Evolutionary conservation across 2,329 filamentous ascomycete species (phyloP).

Genomic region (Arthrobotrys iridis): DNA sequence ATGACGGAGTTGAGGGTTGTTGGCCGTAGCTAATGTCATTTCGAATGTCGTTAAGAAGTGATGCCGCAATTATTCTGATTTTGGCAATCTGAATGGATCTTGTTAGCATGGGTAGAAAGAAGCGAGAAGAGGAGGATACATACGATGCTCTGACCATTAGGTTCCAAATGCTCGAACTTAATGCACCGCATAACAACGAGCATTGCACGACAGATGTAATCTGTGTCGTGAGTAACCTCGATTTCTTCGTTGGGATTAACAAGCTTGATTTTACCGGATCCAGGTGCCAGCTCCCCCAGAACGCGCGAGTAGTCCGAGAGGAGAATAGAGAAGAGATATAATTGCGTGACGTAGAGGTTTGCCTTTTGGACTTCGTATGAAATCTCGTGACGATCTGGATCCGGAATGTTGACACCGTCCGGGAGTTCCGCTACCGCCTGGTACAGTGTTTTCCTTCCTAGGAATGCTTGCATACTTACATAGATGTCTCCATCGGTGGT

Average conservation of each 20-base stretch:
- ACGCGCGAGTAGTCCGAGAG: conserved; percentile 51
- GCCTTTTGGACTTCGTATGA: conserved; percentile 53
- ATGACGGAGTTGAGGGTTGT: conserved; percentile 48
- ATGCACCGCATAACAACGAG: conserved; percentile 51
- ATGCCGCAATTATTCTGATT: conserved; percentile 52
- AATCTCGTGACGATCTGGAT: conserved; percentile 48
- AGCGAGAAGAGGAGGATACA: not conserved
- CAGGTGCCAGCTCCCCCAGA: conserved; percentile 27
- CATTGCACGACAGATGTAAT: conserved; percentile 53
- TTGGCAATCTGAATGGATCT: conserved; percentile 36
- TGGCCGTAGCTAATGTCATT: conserved; percentile 52
- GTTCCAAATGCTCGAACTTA: conserved; percentile 51
- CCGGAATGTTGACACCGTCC: conserved; percentile 51
- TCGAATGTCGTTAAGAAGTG: conserved; percentile 48
- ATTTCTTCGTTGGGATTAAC: conserved; percentile 50
- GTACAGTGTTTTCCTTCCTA: conserved; percentile 48
- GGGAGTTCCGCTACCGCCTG: conserved; percentile 45
- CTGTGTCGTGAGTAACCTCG: conserved; percentile 47
- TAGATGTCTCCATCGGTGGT: conserved; percentile 53
- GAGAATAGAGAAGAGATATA: conserved; percentile 51
- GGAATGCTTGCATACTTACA: conserved; percentile 51
- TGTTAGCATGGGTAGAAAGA: not conserved
- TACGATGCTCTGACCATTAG: conserved; percentile 54
- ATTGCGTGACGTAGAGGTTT: conserved; percentile 50
- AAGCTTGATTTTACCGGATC: conserved; percentile 39